Evolutionary conservation across 1,284 basidiomycete species (phyloP).

Genomic region (Marasmius fiardii): DNA sequence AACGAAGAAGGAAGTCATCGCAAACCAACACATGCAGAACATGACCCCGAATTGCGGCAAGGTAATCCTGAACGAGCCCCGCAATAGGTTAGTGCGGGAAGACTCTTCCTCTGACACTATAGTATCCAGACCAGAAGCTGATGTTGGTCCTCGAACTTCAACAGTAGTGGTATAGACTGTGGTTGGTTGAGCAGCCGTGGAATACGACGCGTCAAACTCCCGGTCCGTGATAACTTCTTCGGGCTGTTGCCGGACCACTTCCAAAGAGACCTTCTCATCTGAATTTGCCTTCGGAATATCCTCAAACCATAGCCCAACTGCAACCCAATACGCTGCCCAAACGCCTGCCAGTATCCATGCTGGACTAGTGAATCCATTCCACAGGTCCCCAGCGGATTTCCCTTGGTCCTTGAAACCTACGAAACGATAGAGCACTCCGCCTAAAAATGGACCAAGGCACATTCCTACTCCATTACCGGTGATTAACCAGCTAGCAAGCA

Average conservation of each 20-base stretch:
- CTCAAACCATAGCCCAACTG: constrained; percentile 43
- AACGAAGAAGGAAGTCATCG: constrained; percentile 73
- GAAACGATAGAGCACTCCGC: constrained; percentile 54
- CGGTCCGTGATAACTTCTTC: background rate
- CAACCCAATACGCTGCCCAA: constrained; percentile 52
- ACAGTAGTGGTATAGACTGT: background rate
- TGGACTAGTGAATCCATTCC: constrained; percentile 64
- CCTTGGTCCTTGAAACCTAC: constrained; percentile 42
- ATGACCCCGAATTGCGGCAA: constrained; percentile 47
- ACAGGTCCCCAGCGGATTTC: constrained; percentile 26
- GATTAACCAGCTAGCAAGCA: constrained; percentile 61
- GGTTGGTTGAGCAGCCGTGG: background rate
- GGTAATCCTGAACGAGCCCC: constrained; percentile 14
- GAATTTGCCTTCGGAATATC: constrained; percentile 35
- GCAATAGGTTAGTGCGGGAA: background rate
- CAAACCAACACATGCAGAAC: constrained; percentile 68
- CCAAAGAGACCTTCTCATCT: constrained; percentile 11
- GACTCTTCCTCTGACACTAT: background rate
- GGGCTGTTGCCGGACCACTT: constrained; percentile 1
- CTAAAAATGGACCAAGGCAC: constrained; percentile 62
- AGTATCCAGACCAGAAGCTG: background rate
- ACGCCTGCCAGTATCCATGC: constrained; percentile 62
- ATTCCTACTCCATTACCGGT: constrained; percentile 63
- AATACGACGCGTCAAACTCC: background rate
- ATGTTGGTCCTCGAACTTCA: background rate